Evolutionary conservation across 805 yeast species (phyloP).

Genomic region (Starmerella apicola): DNA sequence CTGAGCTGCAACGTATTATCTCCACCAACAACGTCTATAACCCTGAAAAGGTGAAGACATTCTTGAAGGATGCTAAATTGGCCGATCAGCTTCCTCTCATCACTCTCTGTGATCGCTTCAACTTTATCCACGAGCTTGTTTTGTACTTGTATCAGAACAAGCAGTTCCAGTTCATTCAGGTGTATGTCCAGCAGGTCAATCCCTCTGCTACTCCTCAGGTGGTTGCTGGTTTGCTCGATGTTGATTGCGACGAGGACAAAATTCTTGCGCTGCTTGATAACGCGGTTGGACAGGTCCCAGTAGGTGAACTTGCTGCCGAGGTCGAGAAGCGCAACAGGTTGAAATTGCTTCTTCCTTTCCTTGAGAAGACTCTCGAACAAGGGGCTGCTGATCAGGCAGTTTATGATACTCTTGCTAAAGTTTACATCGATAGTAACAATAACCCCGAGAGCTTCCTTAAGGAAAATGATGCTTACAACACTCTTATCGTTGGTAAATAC

Average conservation of each 20-base stretch:
- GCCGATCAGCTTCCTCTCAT: slow-evolving; percentile 94
- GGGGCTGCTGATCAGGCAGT: slow-evolving; percentile 76
- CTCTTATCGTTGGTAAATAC: slow-evolving; percentile 91
- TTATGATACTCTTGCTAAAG: slow-evolving; percentile 89
- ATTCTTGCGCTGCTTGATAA: slow-evolving; percentile 70
- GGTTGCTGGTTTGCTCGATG: slow-evolving; percentile 89
- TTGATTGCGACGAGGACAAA: slow-evolving; percentile 87
- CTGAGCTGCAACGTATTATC: slow-evolving; percentile 91
- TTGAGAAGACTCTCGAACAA: slow-evolving; percentile 81
- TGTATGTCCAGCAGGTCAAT: slow-evolving; percentile 94
- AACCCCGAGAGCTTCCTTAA: slow-evolving; percentile 92
- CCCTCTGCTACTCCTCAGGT: slow-evolving; percentile 95
- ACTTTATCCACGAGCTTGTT: slow-evolving; percentile 85
- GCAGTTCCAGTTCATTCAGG: slow-evolving; percentile 92
- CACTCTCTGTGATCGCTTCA: slow-evolving; percentile 86
- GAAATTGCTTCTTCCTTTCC: slow-evolving; percentile 80
- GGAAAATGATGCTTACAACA: slow-evolving; percentile 81
- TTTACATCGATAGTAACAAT: slow-evolving; percentile 94
- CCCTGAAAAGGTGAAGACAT: slow-evolving; percentile 95
- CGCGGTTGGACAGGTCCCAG: slow-evolving; percentile 89
- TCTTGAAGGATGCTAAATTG: slow-evolving; percentile 82
- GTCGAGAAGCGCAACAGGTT: slow-evolving; percentile 94
- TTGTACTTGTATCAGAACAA: slow-evolving; percentile 90
- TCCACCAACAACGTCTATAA: slow-evolving; percentile 89
- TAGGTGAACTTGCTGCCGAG: slow-evolving; percentile 76